phyloP scores from a whole-genome alignment of 495 filamentous ascomycete genomes.

The Aspergillus diversus region DNA sequence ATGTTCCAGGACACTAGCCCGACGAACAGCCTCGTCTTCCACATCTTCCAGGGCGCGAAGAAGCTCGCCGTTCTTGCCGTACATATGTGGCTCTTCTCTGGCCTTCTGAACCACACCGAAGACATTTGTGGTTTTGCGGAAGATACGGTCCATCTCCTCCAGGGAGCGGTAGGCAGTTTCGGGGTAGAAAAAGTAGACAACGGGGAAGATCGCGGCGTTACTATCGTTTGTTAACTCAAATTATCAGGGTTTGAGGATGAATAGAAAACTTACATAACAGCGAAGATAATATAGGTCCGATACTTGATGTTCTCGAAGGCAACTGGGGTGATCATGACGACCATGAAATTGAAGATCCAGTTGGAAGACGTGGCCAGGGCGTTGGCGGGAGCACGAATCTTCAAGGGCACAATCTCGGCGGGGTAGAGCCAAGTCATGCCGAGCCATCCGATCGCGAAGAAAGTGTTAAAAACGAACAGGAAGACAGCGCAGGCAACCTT shows the following conservation, averaged over 20 bases:
- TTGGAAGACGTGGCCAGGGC: constrained; percentile 65
- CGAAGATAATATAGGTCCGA: constrained; percentile 79
- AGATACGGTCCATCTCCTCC: constrained; percentile 79
- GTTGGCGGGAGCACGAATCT: constrained; percentile 74
- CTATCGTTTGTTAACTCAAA: constrained; percentile 34
- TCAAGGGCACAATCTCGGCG: constrained; percentile 71
- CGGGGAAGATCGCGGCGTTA: constrained; percentile 71
- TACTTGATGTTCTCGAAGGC: constrained; percentile 69
- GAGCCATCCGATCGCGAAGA: constrained; percentile 78
- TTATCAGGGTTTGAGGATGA: neutral
- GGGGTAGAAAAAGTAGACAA: constrained; percentile 76
- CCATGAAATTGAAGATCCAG: constrained; percentile 57
- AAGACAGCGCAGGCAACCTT: constrained; percentile 60
- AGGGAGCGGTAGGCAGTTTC: constrained; percentile 74
- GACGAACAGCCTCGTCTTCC: constrained; percentile 43
- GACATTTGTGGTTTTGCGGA: constrained; percentile 60
- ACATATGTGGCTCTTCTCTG: constrained; percentile 63
- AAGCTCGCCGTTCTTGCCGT: constrained; percentile 71
- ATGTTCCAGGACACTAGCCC: constrained; percentile 34
- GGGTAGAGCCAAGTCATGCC: constrained; percentile 80
- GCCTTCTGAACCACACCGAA: constrained; percentile 66
- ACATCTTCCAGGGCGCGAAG: constrained; percentile 44
- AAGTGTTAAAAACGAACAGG: constrained; percentile 75
- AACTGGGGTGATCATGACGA: constrained; percentile 74
- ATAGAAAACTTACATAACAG: constrained; percentile 57